Base-by-base conservation (phyloP, 2,329 filamentous ascomycete genomes). In the Leptographium galeiforme region DNA sequence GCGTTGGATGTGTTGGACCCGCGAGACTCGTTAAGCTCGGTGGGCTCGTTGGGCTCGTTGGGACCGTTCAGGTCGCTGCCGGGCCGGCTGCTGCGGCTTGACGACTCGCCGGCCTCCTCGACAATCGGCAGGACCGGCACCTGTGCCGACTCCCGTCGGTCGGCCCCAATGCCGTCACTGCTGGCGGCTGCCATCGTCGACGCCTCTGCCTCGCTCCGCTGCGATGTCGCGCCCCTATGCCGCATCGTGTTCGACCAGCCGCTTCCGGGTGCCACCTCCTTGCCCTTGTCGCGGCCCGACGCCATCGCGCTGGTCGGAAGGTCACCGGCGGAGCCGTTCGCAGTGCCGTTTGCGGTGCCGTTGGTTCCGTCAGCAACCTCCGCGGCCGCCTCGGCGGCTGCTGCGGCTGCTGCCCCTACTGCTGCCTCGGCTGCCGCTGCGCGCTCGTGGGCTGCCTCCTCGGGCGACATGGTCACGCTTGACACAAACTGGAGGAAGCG, bases 401-500 rank as follows among this genome's bases (percentile, higher is more conserved):
- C 63, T 8, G 74, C 76, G 54, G 50, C 48, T 16, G 52, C 40
- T 2, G 32, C 46, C 0, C 40, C 12, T 3, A 50, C 47, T 1
- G 50, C 54, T n/a, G 40, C 52, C 4, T 49, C 53, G 2, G 47
- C 57, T 1, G 34, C 48, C 40, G 73, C 70, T 44, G 68, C 82
- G 59, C 79, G 77, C 44, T 74, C 71, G 48, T 68, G 67, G 2
- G 70, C 66, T 14, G 84, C 88, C 65, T 93, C 87, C 70, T 97
- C 91, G 14, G 79, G 77, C 2, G 89, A 93, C 81, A 90, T 94
- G 19, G 93, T 96, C 59, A 95, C 85, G 40, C 85, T 84, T 50
- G 84, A 84, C 63, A 98, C 90, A 66, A 98, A 98, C 59, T 87
- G 85, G 65, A 94, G 78, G 67, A 98, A 98, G 6, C 93, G 84